Evolutionary conservation across 176 grass and related monocot species (phyloP).

Genomic region (Themeda triandra): DNA sequence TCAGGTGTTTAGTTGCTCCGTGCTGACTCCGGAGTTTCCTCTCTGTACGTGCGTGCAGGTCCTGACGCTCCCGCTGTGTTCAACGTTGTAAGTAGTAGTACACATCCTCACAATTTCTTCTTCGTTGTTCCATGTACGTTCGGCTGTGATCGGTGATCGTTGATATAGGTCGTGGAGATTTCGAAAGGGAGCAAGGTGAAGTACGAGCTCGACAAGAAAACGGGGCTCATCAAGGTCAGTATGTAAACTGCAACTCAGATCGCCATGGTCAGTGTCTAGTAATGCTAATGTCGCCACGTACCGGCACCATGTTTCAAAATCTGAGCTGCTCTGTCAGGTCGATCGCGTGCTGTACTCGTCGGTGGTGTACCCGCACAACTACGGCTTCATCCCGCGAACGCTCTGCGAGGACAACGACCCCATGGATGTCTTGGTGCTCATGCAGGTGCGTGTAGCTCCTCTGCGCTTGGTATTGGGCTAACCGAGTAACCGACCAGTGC

Average conservation of each 20-base stretch:
- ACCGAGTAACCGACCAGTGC: not conserved
- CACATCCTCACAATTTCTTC: not conserved
- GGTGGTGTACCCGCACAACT: slow-evolving; percentile 78
- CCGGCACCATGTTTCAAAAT: not conserved
- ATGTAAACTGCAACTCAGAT: not conserved
- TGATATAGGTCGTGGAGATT: slow-evolving; percentile 59
- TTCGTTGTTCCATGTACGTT: not conserved
- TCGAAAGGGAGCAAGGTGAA: slow-evolving; percentile 50
- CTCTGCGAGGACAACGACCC: slow-evolving; percentile 81
- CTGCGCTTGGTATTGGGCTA: not conserved
- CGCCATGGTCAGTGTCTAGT: not conserved
- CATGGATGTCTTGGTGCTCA: slow-evolving; percentile 72
- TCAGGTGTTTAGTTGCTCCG: no score
- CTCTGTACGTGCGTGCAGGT: slow-evolving; percentile 33
- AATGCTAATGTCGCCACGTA: not conserved
- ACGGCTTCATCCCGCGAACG: slow-evolving; percentile 75
- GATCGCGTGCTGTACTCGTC: slow-evolving; percentile 70
- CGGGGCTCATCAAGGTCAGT: slow-evolving; percentile 61
- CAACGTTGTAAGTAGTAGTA: slow-evolving; percentile 72
- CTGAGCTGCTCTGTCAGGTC: slow-evolving; percentile 20
- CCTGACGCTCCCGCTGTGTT: slow-evolving; percentile 60
- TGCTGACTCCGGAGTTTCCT: not conserved
- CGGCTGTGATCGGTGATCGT: not conserved
- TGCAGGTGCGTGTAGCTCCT: slow-evolving; percentile 38
- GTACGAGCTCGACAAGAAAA: slow-evolving; percentile 80